Base-by-base conservation (phyloP, 2,329 filamentous ascomycete species). In the Calonectria multiphialidica region DNA sequence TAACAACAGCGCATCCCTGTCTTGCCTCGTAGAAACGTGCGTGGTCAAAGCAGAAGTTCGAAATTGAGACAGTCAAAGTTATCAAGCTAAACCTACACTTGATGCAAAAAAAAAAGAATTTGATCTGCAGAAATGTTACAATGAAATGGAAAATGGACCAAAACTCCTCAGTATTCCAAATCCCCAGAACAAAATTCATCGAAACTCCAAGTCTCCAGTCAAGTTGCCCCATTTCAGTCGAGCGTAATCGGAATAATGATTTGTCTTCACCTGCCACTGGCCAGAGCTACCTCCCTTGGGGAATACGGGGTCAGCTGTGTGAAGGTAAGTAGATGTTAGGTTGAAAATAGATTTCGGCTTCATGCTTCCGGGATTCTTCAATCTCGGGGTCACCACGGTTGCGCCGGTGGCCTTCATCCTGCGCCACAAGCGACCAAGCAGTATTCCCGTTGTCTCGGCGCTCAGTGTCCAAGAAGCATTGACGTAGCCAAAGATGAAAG, bases 391-490 rank as follows among this genome's bases (percentile, higher is more conserved):
- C 2, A 37, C 35, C 9, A 40, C 53, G 16, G 53, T 28, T 1
- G 53, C 21, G 2, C 53, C 53, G 16, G 10, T 25, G 13, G 21
- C 5, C 33, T 59, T 59, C 53, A 59, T 59, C 18, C 35, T n/a
- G 21, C 35, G 21, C 53, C 53, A 59, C 21, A 59, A n/a, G 21
- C 53, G 53, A 25, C 13, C 53, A 2, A 59, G 53, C 0, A 59
- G 35, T 4, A 59, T 18, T 25, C 53, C 53, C 2, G 53, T 59
- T 13, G 33, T 25, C 12, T 66, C 64, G n/a, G 64, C 64, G 3
- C 64, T 53, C 1, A 66, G 35, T 9, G 64, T 66, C 64, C 64
- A 66, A 10, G 64, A 44, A 3, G 64, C 64, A 33, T 66, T 66
- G 49, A 35, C 64, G 18, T 66, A 66, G 3, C 64, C 64, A 18